Evolutionary conservation across 2,329 filamentous ascomycete genomes (phyloP).

Genomic region (Escovopsis sp.): DNA sequence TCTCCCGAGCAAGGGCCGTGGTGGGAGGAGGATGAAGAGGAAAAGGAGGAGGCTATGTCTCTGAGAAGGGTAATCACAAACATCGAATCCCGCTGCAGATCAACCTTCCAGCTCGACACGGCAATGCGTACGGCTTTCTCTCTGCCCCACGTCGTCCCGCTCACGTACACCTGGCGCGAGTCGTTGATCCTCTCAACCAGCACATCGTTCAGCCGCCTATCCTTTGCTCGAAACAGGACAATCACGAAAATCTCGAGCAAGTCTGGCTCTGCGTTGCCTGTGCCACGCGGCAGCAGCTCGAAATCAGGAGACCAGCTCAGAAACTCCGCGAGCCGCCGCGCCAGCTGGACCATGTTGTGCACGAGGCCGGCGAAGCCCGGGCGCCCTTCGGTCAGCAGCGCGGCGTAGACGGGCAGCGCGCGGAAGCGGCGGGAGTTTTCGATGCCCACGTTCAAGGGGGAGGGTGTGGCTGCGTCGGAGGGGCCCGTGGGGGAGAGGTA

Average conservation of each 20-base stretch:
- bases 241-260: constrained; percentile 37
- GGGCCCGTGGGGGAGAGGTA: constrained; percentile 43
- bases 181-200: constrained; percentile 62
- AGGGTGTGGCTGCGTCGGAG: constrained; percentile 40
- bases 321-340: constrained; percentile 49
- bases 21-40: too few relatives aligned
- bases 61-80: constrained; percentile 50
- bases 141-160: constrained; percentile 64
- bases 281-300: constrained; percentile 44
- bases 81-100: constrained; percentile 49
- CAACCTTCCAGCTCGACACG: constrained; percentile 69
- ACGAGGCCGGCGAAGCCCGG: constrained; percentile 56
- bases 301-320: constrained; percentile 47
- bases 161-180: constrained; percentile 63
- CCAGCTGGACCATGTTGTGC: constrained; percentile 54
- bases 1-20: too few relatives aligned
- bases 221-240: constrained; percentile 62
- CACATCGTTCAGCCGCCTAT: constrained; percentile 43
- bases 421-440: constrained; percentile 88
- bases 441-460: constrained; percentile 71
- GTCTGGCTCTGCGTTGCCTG: constrained; percentile 23
- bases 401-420: constrained; percentile 77
- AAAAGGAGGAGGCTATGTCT: too few relatives aligned
- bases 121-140: constrained; percentile 66
- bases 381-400: constrained; percentile 57